Base-by-base conservation (phyloP, 495 filamentous ascomycete species). In the Tetracladium marchalianum region DNA sequence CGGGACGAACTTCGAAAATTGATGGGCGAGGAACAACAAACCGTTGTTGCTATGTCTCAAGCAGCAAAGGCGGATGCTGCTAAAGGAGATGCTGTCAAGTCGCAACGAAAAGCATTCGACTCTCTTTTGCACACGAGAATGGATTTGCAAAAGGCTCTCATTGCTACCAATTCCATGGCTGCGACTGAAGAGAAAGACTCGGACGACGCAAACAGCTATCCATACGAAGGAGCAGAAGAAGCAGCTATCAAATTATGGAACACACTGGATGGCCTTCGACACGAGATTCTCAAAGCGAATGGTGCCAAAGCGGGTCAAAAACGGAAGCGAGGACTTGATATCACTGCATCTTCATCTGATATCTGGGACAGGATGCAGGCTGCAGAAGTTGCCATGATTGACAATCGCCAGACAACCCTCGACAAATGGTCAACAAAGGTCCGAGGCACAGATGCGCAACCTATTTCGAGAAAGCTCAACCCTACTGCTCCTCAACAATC, bases 211-310 rank as follows among this genome's bases (percentile, higher is more conserved):
- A 62, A 63, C 54, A 51, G 47, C 18, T 46, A 51, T 15, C 68
- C 65, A 60, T 94, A 77, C 53, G 71, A 81, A 50, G 84, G 83
- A 0, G 93, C 90, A 8, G 92, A 97, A 66, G 73, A 76, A 15
- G 90, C 90, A n/a, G 92, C 89, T 0, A 64, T 95, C 18, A 81
- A 81, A 36, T 73, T 98, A 35, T 95, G 87, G 82, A 90, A 83
- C 51, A 81, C 82, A 1, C 72, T 98, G 22, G 81, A 88, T 55
- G 71, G 71, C 17, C 77, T 95, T 48, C 82, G 90, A 11, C 59
- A 69, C 43, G 67, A 75, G 17, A 68, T 87, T 12, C 65, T 71
- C 4, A 64, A 73, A 32, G 47, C 47, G 15, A 55, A 56, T 35
- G 33, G 44, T 24, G 8, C 35, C 0, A 62, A 72, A 48, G 58